Evolutionary conservation across 495 filamentous ascomycete genomes (phyloP), one percentile per base, ranked within the genome.

Genomic region (Lophiostoma macrostomum): DNA sequence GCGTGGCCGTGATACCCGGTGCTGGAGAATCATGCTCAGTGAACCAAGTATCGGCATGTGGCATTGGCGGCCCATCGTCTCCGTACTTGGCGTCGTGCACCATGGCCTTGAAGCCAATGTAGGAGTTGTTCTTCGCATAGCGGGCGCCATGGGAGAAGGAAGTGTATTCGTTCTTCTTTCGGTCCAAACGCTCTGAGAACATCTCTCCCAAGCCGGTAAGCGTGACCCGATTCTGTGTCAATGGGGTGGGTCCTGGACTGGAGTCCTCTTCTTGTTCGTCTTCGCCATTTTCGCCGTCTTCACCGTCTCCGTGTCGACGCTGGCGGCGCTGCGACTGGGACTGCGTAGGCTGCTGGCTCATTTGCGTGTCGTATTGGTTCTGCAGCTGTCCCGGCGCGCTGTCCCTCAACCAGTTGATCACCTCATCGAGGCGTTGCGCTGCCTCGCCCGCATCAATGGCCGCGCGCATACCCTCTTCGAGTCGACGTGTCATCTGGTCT

Each of bases 91-190:
- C 80, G 56, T 93, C 87, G 69, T 94, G 87, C 53, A 91, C 82
- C 16, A 82, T 73, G 37, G 78, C 77, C 65, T 86, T 85, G 78
- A 95, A 95, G 23, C 76, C 74, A 47, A 84, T 74, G 73, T 95
- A 96, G 53, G 82, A 74, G 69, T 91, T 90, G 68, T 93, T 77
- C 7, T 74, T 60, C n/a, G 80, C 80, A 70, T 95, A 96, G 42
- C 76, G 68, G 0, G 50, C 51, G 2, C 29, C 20, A 6, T 65
- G 56, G 6, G 62, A 63, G 25, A 60, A 44, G 10, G 61, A 56
- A 39, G 66, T 60, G 34, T 70, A 73, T 13, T 60, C 46, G 23
- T 61, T 56, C 39, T 70, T 69, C 11, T 58, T 51, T 20, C 52
- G 53, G 6, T 61, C 36, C n/a, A 66, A 31, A 12, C 60, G 50